Evolutionary conservation across 306 rosid genomes (phyloP).

Genomic region (Cucumis hystrix): DNA sequence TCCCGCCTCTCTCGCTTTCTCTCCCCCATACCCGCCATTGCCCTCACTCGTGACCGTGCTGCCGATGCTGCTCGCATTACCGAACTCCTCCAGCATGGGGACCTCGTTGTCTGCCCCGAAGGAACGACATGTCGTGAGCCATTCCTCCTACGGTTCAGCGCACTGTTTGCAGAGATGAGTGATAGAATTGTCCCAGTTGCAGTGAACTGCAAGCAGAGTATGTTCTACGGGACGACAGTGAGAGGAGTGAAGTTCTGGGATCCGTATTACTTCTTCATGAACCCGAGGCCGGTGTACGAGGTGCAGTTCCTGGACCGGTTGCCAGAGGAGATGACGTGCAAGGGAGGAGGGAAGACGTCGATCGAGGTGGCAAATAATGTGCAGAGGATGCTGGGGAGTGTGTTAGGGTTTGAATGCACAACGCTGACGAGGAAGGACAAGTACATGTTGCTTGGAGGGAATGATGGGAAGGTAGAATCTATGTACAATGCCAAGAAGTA

Average conservation of each 20-base stretch:
- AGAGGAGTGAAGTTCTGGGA: slow-evolving; percentile 94
- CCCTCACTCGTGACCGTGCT: slow-evolving; percentile 79
- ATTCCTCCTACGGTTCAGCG: slow-evolving; percentile 71
- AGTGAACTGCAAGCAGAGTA: slow-evolving; percentile 63
- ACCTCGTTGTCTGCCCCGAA: slow-evolving; percentile 87
- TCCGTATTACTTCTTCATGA: slow-evolving; percentile 93
- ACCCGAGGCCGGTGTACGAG: slow-evolving; percentile 81
- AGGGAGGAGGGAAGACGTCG: slow-evolving; percentile 73
- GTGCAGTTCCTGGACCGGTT: slow-evolving; percentile 48
- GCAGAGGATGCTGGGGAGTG: slow-evolving; percentile 73
- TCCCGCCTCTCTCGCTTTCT: slow-evolving; percentile 81
- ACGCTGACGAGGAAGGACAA: slow-evolving; percentile 78
- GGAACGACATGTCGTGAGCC: slow-evolving; percentile 91
- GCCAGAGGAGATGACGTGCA: slow-evolving; percentile 58
- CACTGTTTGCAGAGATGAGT: slow-evolving; percentile 81
- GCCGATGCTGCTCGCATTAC: slow-evolving; percentile 76
- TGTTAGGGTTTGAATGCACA: slow-evolving; percentile 73
- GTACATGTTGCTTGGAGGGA: slow-evolving; percentile 79
- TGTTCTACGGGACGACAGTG: slow-evolving; percentile 84
- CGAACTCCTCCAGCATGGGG: slow-evolving; percentile 64
- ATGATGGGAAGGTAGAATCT: slow-evolving; percentile 92
- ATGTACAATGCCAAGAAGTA: slow-evolving; percentile 48
- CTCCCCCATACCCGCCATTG: slow-evolving; percentile 86
- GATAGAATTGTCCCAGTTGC: slow-evolving; percentile 96
- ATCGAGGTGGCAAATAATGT: slow-evolving; percentile 95